Base-by-base conservation (phyloP, 805 yeast species). In the Wickerhamomyces silvicola region DNA sequence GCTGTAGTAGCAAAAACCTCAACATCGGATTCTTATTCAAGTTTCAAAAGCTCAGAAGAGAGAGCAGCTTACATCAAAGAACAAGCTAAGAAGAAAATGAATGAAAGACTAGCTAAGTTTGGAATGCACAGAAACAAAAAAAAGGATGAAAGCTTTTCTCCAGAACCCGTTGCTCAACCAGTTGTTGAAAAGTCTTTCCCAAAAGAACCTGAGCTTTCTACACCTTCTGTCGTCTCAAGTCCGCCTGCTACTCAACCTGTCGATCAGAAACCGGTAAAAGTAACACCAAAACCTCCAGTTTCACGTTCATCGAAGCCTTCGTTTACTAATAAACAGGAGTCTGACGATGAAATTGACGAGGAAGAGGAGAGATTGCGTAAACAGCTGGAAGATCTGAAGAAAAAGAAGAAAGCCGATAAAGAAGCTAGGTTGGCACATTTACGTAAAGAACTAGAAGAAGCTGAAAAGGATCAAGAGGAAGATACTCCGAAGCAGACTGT, bases 61-160 rank as follows among this genome's bases (percentile, higher is more conserved):
- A 66, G 94, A 38, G 72, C 92, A 5, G 81, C 84, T n/a, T 71
- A 74, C 47, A 76, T 85, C 32, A 86, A 84, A 54, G 90, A 86
- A 12, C 90, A 83, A 49, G 85, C 85, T 3, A 73, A 73, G 45
- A 77, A 78, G 48, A 72, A 83, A 57, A 86, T 87, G 96, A 78
- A 77, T 39, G 94, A 83, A 47, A 68, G 86, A 46, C 66, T 86
- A 48, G 94, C 94, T 3, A 81, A 78, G 40, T 66, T 86, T 36
- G 95, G 95, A 3, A 69, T 84, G 37, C 59, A 67, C 15, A 63
- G 75, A 50, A 58, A 60, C 66, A 12, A 59, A 73, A 44, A 30
- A 32, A 16, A 19, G 22, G 18, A 39, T 9, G 36, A 36, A 7
- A 24, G 47, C 11, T 30, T 48, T 5, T 28, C 45, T 9, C 31